Percentiles rank a stretch among this genome's conserved stretches.
Evolutionary conservation across 2,329 filamentous ascomycete species (phyloP).

Genomic region (Ceratocystis albifundus): DNA sequence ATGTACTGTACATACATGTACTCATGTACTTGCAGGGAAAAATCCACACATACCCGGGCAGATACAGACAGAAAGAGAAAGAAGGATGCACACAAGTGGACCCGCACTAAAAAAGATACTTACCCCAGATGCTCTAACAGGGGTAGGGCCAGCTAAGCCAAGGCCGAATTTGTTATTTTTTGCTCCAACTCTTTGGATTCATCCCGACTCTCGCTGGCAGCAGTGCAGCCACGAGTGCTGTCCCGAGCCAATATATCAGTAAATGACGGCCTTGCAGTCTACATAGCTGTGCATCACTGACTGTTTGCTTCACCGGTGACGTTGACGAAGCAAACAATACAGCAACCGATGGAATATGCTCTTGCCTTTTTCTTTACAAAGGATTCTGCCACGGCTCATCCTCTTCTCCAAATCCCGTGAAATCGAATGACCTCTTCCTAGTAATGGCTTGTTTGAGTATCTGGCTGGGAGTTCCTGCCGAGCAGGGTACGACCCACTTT

Average conservation of each 20-base stretch:
- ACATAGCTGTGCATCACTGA: too few relatives aligned
- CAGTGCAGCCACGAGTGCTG: too few relatives aligned
- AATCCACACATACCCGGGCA: not conserved
- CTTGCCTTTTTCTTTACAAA: not conserved
- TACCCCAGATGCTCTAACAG: conserved; percentile 20
- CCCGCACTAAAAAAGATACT: conserved; percentile 21
- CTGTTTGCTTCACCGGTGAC: not conserved
- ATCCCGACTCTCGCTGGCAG: too few relatives aligned
- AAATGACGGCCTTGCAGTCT: too few relatives aligned
- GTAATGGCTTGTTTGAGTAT: conserved; percentile 1
- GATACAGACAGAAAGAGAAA: not conserved
- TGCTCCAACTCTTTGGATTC: not conserved
- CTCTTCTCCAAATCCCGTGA: not conserved
- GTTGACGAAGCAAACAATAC: not conserved
- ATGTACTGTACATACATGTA: conserved; percentile 2
- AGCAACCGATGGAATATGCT: not conserved
- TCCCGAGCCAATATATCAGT: too few relatives aligned
- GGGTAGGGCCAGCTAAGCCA: not conserved
- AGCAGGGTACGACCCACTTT: not conserved
- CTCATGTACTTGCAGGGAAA: not conserved
- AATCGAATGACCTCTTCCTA: conserved; percentile 2
- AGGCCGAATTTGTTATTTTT: not conserved
- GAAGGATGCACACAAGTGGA: conserved; percentile 5
- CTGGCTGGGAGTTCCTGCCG: not conserved
- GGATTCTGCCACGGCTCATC: conserved; percentile 10